A percentile compares a stretch with the other conserved stretches of the same genome.
Conservation (phyloP, 345 rosid genomes). For the Crucihimalaya himalaica region DNA sequence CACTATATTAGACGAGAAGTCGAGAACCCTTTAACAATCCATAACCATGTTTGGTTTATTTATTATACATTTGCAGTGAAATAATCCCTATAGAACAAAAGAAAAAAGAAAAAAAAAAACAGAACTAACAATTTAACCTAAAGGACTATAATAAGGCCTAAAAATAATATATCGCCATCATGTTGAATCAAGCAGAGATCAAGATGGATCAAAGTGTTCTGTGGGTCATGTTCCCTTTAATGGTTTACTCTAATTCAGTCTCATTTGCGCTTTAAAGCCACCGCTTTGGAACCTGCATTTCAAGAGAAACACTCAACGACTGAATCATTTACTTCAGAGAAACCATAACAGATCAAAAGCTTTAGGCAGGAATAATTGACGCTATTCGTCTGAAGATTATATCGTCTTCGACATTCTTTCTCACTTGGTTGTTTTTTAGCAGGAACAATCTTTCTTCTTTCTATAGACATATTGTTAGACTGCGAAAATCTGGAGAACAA, state of each 20-base stretch:
- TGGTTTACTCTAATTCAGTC: not conserved
- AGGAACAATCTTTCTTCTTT: constrained; percentile 37
- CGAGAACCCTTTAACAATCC: not conserved
- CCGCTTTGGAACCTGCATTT: constrained; percentile 31
- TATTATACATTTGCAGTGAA: constrained; percentile 6
- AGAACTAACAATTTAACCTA: not conserved
- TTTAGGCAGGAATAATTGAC: not conserved
- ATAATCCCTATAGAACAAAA: not conserved
- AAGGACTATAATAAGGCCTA: not conserved
- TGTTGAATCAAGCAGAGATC: constrained; percentile 7
- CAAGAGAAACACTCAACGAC: not conserved
- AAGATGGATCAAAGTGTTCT: not conserved
- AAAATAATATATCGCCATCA: not conserved
- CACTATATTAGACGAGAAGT: not conserved
- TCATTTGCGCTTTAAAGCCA: constrained; percentile 27
- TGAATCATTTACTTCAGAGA: constrained; percentile 12
- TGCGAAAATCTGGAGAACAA: too few species aligned
- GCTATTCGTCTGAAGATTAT: not conserved
- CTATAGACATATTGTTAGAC: constrained; percentile 35
- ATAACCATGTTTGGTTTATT: not conserved
- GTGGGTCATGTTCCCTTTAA: constrained; percentile 1
- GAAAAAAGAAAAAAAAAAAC: too few species aligned
- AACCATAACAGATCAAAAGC: not conserved
- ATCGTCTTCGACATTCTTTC: not conserved
- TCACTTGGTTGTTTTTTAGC: constrained; percentile 36